Percentiles rank a stretch among this genome's conserved stretches.
These are phyloP conservation scores for Centella asiatica DNA, from an alignment of 129 eudicot genomes.

Conservation along the genomic window DNA sequence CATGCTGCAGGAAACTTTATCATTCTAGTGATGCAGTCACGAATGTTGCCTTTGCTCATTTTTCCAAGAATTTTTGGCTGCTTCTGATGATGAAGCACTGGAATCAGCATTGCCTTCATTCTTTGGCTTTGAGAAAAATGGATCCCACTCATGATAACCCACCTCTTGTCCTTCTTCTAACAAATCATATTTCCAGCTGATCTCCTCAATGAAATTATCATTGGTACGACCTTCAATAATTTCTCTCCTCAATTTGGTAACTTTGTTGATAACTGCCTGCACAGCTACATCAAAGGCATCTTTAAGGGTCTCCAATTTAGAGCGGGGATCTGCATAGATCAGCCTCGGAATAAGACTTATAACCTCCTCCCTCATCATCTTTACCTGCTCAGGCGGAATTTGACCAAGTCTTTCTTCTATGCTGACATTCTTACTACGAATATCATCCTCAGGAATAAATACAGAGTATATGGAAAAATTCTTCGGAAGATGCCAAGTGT, in stretches of 20 bases:
- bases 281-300: conserved; percentile 89
- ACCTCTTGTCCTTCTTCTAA: conserved; percentile 57
- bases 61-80: conserved; percentile 80
- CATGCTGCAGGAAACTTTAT: background rate
- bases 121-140: conserved; percentile 15
- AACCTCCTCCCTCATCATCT: conserved; percentile 69
- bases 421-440: conserved; percentile 45
- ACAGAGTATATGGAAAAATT: conserved; percentile 61
- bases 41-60: conserved; percentile 68
- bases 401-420: conserved; percentile 46
- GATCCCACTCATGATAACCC: conserved; percentile 32
- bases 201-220: conserved; percentile 60
- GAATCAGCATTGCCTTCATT: conserved; percentile 19
- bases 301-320: conserved; percentile 59
- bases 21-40: conserved; percentile 9
- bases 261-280: conserved; percentile 60
- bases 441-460: conserved; percentile 65
- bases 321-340: conserved; percentile 85
- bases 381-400: conserved; percentile 45
- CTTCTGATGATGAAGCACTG: conserved; percentile 43
- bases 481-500: conserved; percentile 87
- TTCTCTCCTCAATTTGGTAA: conserved; percentile 56
- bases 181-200: conserved; percentile 86
- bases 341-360: conserved; percentile 61
- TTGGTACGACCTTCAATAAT: conserved; percentile 38